phyloP scores from a whole-genome alignment of 1,284 basidiomycete genomes.

The Ceratobasidium sp. region DNA sequence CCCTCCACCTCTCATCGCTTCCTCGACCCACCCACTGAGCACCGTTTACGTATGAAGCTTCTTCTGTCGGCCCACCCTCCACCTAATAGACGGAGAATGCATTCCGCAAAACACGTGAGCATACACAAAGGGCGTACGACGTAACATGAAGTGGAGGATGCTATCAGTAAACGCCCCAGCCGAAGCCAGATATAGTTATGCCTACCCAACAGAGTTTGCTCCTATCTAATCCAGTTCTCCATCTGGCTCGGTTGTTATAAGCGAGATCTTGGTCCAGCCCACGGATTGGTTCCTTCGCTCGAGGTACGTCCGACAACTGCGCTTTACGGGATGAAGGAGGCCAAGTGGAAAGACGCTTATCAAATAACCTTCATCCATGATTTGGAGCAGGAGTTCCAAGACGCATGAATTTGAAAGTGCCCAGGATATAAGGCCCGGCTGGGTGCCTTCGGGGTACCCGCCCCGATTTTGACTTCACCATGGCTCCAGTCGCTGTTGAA shows the following conservation, averaged over 20 bases:
- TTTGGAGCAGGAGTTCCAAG: background rate
- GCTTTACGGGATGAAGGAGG: background rate
- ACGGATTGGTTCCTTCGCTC: background rate
- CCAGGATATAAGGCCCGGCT: constrained; percentile 6
- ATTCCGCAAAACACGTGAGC: constrained; percentile 13
- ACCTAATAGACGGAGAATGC: background rate
- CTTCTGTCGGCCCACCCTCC: background rate
- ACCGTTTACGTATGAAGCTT: constrained; percentile 3
- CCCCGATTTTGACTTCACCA: constrained; percentile 25
- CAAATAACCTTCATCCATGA: background rate
- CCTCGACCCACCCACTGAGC: background rate
- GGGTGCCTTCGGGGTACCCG: background rate
- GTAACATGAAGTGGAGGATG: constrained; percentile 33
- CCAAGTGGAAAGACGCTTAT: background rate
- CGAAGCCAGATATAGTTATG: constrained; percentile 16
- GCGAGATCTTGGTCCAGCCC: background rate
- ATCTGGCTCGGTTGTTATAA: constrained; percentile 1
- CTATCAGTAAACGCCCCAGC: constrained; percentile 33
- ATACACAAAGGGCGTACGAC: background rate
- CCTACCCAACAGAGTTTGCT: background rate
- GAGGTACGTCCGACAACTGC: constrained; percentile 1
- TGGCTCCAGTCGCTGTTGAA: constrained; percentile 43
- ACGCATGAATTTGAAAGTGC: background rate
- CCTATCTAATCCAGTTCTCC: constrained; percentile 34
- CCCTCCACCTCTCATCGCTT: background rate